Base-by-base conservation (phyloP, 108 stramenopile species). In the Conticribra weissflogii region DNA sequence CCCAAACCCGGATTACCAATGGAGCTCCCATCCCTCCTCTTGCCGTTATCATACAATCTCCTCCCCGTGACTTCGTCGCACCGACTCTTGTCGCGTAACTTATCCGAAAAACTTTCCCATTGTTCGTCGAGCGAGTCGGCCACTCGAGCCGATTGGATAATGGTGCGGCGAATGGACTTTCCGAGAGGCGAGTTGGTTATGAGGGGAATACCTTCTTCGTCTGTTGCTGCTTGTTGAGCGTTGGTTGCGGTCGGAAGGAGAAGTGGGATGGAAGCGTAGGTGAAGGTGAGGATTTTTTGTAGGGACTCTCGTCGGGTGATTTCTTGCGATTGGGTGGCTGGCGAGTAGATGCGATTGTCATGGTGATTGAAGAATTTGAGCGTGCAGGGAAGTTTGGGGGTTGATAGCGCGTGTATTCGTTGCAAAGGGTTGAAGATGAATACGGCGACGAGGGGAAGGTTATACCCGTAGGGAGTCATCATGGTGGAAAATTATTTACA, bases 1-100 rank as follows among this genome's bases (percentile, higher is more conserved):
- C 86, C 86, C 33, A 87, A 28, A 0, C 84, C 86, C 18, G 86
- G 86, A 50, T 83, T 87, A 9, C 86, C 86, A 12, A 83, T 71
- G 16, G 73, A 63, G 16, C 81, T 87, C 15, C 86, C 86, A 66
- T 87, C 86, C 27, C 71, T 79, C 2, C 86, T 77, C 12, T 66
- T 52, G 1, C 86, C 86, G 56, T 87, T 87, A 33, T 87, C 86
- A 50, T 83, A 87, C 22, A 87, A 28, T 7, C 86, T 51, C 49
- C 86, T 52, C 16, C 78, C 78, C 1, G 86, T 87, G 0, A 18
- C 51, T 30, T 63, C 49, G 50, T 87, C 86, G 54, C 86, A 87
- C 54, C 78, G 83, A 30, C 71, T 76, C 31, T 83, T 50, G 56
- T 85, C 86, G 16, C 86, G 76, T 18, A 83, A 24, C 1, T 48